Conservation (phyloP, 2,329 filamentous ascomycete species). For the Septoria linicola region DNA sequence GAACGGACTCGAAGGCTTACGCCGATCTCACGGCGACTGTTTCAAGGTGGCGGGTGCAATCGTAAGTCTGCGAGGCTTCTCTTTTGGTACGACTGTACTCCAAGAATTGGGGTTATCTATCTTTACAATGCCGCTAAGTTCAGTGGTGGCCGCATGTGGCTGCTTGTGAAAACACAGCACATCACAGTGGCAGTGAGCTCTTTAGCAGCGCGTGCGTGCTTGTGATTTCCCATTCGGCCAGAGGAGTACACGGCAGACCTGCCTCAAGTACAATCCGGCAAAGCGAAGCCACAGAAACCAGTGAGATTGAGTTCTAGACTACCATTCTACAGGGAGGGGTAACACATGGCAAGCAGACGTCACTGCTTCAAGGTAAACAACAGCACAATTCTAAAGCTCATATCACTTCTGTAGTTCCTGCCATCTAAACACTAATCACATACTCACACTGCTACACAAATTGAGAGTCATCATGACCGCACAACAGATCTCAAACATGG, state of each 20-base stretch:
- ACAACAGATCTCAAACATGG: slow-evolving; percentile 27
- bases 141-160: too few relatives aligned
- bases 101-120: too few relatives aligned
- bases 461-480: slow-evolving; percentile 8
- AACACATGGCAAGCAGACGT: slow-evolving; percentile 12
- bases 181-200: too few relatives aligned
- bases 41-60: too few relatives aligned
- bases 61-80: too few relatives aligned
- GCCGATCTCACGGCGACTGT: too few relatives aligned
- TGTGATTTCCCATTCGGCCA: slow-evolving; percentile 5
- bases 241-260: slow-evolving; percentile 2
- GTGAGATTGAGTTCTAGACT: slow-evolving; percentile 7
- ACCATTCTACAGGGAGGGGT: slow-evolving; percentile 9
- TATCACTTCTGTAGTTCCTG: not conserved
- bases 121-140: too few relatives aligned
- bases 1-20: too few relatives aligned
- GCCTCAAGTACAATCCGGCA: slow-evolving; percentile 3
- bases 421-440: not conserved
- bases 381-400: not conserved
- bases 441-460: not conserved
- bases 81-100: too few relatives aligned
- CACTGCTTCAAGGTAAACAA: not conserved
- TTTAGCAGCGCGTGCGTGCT: too few relatives aligned
- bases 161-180: too few relatives aligned
- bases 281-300: not conserved